Percentiles rank a stretch among this genome's conserved stretches.
Conservation (phyloP, 345 rosid genomes). For the Aurinia saxatilis region DNA sequence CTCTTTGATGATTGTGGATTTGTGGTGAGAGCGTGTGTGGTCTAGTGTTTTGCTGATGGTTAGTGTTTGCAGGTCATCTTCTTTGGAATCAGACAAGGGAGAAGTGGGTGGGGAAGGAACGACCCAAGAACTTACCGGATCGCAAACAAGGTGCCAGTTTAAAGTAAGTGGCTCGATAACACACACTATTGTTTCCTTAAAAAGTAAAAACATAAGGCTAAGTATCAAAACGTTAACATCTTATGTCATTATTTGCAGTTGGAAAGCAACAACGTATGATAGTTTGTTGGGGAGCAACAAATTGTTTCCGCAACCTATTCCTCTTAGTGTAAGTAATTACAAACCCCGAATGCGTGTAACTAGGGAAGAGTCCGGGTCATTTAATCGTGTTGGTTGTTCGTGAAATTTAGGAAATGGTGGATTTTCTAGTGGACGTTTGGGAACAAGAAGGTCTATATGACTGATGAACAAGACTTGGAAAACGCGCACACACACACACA, state of each 20-base stretch:
- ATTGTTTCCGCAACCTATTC: slow-evolving; percentile 68
- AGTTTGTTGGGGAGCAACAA: slow-evolving; percentile 79
- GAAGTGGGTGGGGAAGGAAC: slow-evolving; percentile 64
- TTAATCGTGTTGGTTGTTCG: not conserved
- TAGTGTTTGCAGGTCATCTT: slow-evolving; percentile 49
- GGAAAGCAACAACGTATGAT: slow-evolving; percentile 62
- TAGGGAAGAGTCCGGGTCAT: not conserved
- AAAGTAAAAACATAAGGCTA: not conserved
- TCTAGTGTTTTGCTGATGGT: not conserved
- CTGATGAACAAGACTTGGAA: slow-evolving; percentile 30
- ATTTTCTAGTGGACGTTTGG: slow-evolving; percentile 86
- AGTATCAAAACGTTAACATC: not conserved
- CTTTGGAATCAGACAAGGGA: slow-evolving; percentile 84
- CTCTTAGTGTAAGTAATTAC: slow-evolving; percentile 56
- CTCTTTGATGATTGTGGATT: slow-evolving; percentile 1
- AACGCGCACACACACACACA: not conserved
- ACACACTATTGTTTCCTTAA: not conserved
- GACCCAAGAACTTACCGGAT: slow-evolving; percentile 18
- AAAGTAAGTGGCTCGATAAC: slow-evolving; percentile 41
- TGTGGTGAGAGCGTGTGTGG: not conserved
- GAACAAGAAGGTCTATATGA: slow-evolving; percentile 90
- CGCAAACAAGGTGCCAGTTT: slow-evolving; percentile 47
- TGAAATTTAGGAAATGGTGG: slow-evolving; percentile 76
- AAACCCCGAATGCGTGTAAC: not conserved
- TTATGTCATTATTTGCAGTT: slow-evolving; percentile 43